Base-by-base conservation (phyloP, 352 stramenopile genomes). In the Phytophthora pluvialis region DNA sequence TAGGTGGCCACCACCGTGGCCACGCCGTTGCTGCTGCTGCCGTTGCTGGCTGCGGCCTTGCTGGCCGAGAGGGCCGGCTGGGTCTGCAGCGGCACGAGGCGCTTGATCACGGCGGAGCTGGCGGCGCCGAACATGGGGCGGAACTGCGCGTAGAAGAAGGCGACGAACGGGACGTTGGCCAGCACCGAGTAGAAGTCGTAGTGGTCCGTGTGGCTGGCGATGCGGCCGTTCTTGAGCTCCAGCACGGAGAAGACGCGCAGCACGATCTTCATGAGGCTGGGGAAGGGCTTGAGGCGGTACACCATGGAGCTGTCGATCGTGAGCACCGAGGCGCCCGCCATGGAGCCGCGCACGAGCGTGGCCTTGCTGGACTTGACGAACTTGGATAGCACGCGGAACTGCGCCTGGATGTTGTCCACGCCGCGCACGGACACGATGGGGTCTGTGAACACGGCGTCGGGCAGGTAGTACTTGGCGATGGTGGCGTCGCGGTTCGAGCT, bases 161-260 rank as follows among this genome's bases (percentile, higher is more conserved):
- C 70, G 5, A 92, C 69, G 38, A 95, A 78, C 38, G 86, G 86
- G 16, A 95, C 70, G 68, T 92, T 93, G 28, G 81, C 66, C 36
- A 95, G 60, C 60, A 95, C 86, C 57, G 84, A 91, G 63, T 88
- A 90, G 29, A 95, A 88, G 62, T 93, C 85, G 56, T 74, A 95
- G 67, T 95, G 86, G 66, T 95, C 86, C 65, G 86, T 95, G 73
- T 95, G 86, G 32, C 72, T 84, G 15, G 83, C 78, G 57, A 95
- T 83, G 57, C 87, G 86, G 57, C 80, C 80, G 54, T 92, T 89
- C 67, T 90, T 86, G 44, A 95, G 83, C 74, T 95, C 84, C 12
- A 93, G 81, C 36, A 95, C 82, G 28, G 81, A 91, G 64, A 95
- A 95, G 38, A 91, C 79, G 36, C 86, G 82, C 51, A 95, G 70